Evolutionary conservation across 2,329 filamentous ascomycete genomes (phyloP).

Genomic region (Huntiella savannae): DNA sequence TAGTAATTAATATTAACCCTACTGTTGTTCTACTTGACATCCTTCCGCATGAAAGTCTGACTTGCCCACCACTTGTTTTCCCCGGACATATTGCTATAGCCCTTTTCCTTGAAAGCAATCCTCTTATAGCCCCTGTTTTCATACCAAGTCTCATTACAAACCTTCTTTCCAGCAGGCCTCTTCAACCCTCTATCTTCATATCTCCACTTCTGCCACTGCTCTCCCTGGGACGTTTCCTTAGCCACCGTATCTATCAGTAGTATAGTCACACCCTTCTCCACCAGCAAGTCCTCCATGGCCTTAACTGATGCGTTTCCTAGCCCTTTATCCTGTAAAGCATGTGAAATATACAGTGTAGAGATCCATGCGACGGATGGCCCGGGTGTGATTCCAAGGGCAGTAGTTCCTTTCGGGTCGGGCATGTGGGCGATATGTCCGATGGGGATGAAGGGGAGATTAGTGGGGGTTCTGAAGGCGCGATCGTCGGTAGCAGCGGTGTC

Average conservation of each 20-base stretch:
- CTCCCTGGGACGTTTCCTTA: slow-evolving; percentile 16
- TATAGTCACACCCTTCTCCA: slow-evolving; percentile 17
- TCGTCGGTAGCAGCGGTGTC: slow-evolving; percentile 19
- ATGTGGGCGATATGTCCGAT: slow-evolving; percentile 24
- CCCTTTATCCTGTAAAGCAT: slow-evolving; percentile 20
- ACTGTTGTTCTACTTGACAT: not conserved
- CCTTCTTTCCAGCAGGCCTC: slow-evolving; percentile 13
- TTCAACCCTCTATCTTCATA: slow-evolving; percentile 16
- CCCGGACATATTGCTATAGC: slow-evolving; percentile 13
- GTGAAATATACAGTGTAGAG: slow-evolving; percentile 23
- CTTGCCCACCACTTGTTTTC: slow-evolving; percentile 8
- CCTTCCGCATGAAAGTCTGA: slow-evolving; percentile 15
- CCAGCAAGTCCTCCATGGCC: slow-evolving; percentile 18
- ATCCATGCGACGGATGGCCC: slow-evolving; percentile 20
- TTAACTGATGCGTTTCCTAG: slow-evolving; percentile 21
- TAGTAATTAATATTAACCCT: not conserved
- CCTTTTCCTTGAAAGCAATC: slow-evolving; percentile 11
- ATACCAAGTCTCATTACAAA: slow-evolving; percentile 18
- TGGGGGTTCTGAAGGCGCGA: slow-evolving; percentile 17
- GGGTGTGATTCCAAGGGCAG: slow-evolving; percentile 17
- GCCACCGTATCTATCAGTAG: slow-evolving; percentile 21
- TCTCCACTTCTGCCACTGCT: slow-evolving; percentile 13
- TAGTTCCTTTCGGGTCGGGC: slow-evolving; percentile 17
- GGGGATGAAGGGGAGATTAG: slow-evolving; percentile 18
- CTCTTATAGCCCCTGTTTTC: slow-evolving; percentile 15